Percentiles rank a stretch among this genome's conserved stretches.
Conservation (phyloP, 345 rosid genomes). For the Physaria fendleri region DNA sequence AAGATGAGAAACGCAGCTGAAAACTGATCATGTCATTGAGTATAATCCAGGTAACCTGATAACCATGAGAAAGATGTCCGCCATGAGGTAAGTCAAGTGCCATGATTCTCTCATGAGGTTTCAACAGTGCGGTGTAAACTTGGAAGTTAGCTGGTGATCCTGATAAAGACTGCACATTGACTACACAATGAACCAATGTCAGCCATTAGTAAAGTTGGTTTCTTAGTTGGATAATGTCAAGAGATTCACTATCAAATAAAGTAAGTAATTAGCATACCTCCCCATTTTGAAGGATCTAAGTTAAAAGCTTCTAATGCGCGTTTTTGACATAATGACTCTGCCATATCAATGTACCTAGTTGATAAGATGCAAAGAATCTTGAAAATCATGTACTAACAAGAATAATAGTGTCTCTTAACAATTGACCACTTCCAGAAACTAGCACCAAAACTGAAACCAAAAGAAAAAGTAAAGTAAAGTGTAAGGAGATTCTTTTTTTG, state of each 20-base stretch:
- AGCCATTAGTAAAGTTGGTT: background rate
- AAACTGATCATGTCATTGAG: background rate
- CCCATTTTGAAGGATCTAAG: constrained; percentile 90
- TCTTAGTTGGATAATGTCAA: background rate
- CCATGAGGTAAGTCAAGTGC: constrained; percentile 98
- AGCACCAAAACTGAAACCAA: no score
- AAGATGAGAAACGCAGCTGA: background rate
- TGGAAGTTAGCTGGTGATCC: constrained; percentile 97
- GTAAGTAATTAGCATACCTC: constrained; percentile 44
- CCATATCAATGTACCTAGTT: constrained; percentile 88
- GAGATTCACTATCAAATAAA: background rate
- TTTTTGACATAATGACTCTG: constrained; percentile 80
- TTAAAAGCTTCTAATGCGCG: constrained; percentile 86
- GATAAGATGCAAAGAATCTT: constrained; percentile 5
- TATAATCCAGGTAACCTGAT: constrained; percentile 59
- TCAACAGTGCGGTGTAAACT: constrained; percentile 81
- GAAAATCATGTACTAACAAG: background rate
- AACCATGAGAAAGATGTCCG: constrained; percentile 99
- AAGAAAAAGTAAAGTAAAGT: background rate
- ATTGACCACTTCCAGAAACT: no score
- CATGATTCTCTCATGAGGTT: constrained; percentile 97
- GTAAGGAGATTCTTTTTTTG: background rate
- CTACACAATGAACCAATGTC: constrained; percentile 40
- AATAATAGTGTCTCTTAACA: background rate
- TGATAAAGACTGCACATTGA: constrained; percentile 89